Conservation (phyloP, 495 filamentous ascomycete species). For the Bryoglossum gracile region DNA sequence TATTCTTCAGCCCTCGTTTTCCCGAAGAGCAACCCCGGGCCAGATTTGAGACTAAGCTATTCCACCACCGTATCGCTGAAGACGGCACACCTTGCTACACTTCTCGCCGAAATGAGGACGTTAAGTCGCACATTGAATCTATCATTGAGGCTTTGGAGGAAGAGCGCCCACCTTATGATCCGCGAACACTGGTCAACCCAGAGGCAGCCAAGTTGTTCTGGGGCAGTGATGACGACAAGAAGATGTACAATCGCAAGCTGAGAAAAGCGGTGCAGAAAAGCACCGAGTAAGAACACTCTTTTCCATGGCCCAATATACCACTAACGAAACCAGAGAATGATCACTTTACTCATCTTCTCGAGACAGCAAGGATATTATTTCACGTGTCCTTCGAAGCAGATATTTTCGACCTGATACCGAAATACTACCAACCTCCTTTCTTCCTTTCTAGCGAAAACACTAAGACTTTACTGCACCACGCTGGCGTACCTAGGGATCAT, state of each 20-base stretch:
- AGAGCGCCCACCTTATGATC: slow-evolving; percentile 81
- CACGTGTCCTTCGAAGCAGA: no score
- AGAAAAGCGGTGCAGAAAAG: slow-evolving; percentile 53
- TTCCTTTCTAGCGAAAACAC: no score
- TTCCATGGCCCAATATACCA: not conserved
- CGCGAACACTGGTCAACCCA: slow-evolving; percentile 76
- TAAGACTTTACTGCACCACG: no score
- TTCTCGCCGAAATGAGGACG: slow-evolving; percentile 64
- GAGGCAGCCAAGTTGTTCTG: slow-evolving; percentile 86
- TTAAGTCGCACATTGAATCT: slow-evolving; percentile 76
- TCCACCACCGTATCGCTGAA: slow-evolving; percentile 79
- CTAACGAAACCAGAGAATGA: no score
- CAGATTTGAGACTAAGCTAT: slow-evolving; percentile 71
- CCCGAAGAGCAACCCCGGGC: slow-evolving; percentile 88
- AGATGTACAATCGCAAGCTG: slow-evolving; percentile 74
- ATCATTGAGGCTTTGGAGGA: slow-evolving; percentile 82
- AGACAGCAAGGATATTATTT: no score
- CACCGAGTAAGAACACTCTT: slow-evolving; percentile 35
- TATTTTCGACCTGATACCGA: no score
- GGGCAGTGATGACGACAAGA: slow-evolving; percentile 72
- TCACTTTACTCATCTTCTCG: no score
- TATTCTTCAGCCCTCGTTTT: slow-evolving; percentile 80
- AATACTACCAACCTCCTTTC: no score
- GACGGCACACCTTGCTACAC: slow-evolving; percentile 82
- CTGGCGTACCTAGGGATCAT: no score